These are phyloP conservation scores for Rhodotorula kratochvilovae DNA, from an alignment of 768 basidiomycete species.

Conservation along the genomic window DNA sequence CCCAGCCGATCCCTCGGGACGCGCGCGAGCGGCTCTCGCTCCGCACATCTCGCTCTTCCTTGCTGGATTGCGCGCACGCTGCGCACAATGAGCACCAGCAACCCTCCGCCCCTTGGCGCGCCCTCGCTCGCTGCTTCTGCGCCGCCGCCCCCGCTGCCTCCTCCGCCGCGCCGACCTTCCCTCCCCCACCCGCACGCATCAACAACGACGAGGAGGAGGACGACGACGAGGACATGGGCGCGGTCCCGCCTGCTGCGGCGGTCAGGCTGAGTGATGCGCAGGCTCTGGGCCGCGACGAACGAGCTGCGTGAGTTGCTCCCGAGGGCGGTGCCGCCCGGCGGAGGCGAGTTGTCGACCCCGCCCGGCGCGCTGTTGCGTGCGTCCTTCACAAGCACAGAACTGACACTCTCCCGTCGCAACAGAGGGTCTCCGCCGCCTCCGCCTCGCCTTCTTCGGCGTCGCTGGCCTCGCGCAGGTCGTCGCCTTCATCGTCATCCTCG, in stretches of 20 bases:
- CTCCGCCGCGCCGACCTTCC: too few relatives aligned
- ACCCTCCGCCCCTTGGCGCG: too few relatives aligned
- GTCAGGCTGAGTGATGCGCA: conserved; percentile 1
- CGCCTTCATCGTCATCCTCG: conserved; percentile 36
- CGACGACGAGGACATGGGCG: not conserved
- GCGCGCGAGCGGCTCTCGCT: too few relatives aligned
- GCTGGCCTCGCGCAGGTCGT: conserved; percentile 27
- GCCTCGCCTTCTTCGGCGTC: conserved; percentile 5
- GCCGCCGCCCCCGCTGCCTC: too few relatives aligned
- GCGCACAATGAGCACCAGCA: too few relatives aligned
- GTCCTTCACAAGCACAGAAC: not conserved
- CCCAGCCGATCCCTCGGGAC: too few relatives aligned
- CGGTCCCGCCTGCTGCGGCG: not conserved
- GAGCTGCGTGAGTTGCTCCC: conserved; percentile 4
- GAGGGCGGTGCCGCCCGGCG: too few relatives aligned
- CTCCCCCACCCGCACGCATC: too few relatives aligned
- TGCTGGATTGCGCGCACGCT: too few relatives aligned
- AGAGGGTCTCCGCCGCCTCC: conserved; percentile 5
- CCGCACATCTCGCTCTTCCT: too few relatives aligned
- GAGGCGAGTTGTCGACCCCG: not conserved
- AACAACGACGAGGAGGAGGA: not conserved
- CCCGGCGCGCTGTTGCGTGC: too few relatives aligned
- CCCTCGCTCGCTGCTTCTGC: too few relatives aligned
- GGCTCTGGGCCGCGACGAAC: not conserved
- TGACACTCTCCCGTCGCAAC: not conserved